Evolutionary conservation across 2,329 filamentous ascomycete genomes (phyloP), one percentile per base, ranked within the genome.

Genomic region (Hypoxylon sp.): DNA sequence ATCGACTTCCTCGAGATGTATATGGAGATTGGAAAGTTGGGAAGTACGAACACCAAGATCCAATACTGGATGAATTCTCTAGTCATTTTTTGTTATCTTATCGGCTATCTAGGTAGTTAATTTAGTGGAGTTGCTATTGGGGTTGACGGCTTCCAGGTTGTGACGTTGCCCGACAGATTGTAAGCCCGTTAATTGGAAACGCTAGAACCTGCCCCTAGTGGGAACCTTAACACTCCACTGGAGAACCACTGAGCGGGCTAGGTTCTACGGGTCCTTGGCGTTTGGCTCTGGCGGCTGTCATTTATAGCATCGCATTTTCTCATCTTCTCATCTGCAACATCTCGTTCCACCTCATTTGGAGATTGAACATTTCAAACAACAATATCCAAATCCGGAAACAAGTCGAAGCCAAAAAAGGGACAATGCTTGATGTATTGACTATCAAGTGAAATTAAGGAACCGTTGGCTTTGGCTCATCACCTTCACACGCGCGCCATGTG

Each of bases 401-500:
- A 6, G 32, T 5, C 13, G 43, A 28, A 34, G 17, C 36, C 10
- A 5, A 3, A 14, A 46, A 41, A 19, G n/a, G 38, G 25, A 17
- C 13, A 32, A 28, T 32, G 19, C 34, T 11, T 5, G 23, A 30
- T n/a, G 32, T 32, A 21, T 48, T 3, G 36, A 38, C 28, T 23
- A 45, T 45, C 23, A 43, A 36, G 9, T 52, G 41, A 65, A 63
- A 62, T 62, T 59, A 60, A 65, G 50, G 55, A 36, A 56, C 45
- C 19, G 32, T 41, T 28, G 46, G 13, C 32, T 52, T 23, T 6
- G 45, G 30, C 50, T 57, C 62, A 49, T 66, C 63, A 65, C 58
- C 62, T 49, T 56, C 45, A 49, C 58, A 48, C 41, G 36, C 9
- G 38, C 36, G 60, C 57, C 63, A 64, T 64, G 60, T 69, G 67